Evolutionary conservation across 148 eudicot genomes (phyloP), one percentile per base, ranked within the genome.

Genomic region (Euryodendron excelsum): DNA sequence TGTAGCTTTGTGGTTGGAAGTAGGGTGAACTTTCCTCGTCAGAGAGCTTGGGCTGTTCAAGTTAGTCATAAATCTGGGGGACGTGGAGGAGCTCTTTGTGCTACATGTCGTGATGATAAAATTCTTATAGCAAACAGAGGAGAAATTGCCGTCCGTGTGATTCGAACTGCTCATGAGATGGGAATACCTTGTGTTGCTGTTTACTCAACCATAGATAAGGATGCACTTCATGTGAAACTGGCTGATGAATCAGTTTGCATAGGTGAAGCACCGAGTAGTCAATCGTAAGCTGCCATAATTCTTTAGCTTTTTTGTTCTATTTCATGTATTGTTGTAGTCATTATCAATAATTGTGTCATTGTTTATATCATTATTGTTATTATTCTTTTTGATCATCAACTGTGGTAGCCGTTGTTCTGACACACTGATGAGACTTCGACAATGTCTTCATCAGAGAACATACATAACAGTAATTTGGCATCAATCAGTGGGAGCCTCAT

Each of bases 131-230:
- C 98, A 77, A 95, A 95, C 76, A 89, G 98, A 88, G 98, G 97
- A 78, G 98, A 95, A 83, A 95, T 95, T 86, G 98, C 97, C 75
- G 98, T 95, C 44, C 97, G 98, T 79, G 94, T 95, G 79, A 93
- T 95, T 59, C 87, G 97, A 73, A 95, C 97, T 81, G 98, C 98
- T 71, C 98, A 95, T 84, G 98, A 95, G 85, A 85, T 95, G 92
- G 98, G 97, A n/a, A 95, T 95, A 76, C 98, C 97, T 44, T 95
- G 98, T 86, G 98, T 95, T 83, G 97, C 97, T 21, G 97, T 95
- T 71, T 93, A 95, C 86, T 95, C 98, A 39, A 95, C 97, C 48
- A 95, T 95, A 76, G 98, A 95, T 81, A 91, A 93, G 86, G 98
- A 95, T 87, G 94, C 98, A 73, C 93, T 95, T 78, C 98, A 95